Percentiles rank a stretch among this genome's conserved stretches.
These are phyloP conservation scores for Alternaria viburni DNA, from an alignment of 2,329 filamentous ascomycete species.

Conservation along the genomic window DNA sequence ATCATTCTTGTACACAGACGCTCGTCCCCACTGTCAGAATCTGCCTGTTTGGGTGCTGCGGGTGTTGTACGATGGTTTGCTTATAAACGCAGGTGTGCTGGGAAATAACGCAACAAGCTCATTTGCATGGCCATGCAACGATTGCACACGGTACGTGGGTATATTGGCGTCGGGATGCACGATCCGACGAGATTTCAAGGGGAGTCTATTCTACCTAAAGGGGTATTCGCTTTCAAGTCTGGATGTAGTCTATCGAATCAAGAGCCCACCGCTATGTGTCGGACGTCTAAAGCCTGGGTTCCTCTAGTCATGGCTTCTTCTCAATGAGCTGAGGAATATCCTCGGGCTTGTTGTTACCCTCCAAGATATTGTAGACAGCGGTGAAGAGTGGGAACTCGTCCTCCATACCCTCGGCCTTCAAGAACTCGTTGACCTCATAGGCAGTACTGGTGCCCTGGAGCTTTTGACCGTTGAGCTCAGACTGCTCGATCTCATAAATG, in stretches of 20 bases:
- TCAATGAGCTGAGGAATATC: conserved; percentile 75
- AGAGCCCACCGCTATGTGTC: background rate
- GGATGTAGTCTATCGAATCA: background rate
- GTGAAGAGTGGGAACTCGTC: conserved; percentile 91
- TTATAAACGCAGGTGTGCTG: background rate
- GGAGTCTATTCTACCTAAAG: conserved; percentile 6
- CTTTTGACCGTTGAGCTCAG: conserved; percentile 95
- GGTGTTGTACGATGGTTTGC: background rate
- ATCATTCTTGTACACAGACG: background rate
- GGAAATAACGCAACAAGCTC: background rate
- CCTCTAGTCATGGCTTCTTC: conserved; percentile 31
- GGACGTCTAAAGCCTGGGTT: background rate
- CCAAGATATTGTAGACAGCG: conserved; percentile 80
- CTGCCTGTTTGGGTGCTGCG: background rate
- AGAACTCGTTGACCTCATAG: conserved; percentile 86
- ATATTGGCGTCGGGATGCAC: background rate
- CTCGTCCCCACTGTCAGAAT: background rate
- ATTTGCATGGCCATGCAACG: background rate
- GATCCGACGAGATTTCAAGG: background rate
- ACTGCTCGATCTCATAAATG: conserved; percentile 85
- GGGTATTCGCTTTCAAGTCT: conserved; percentile 6
- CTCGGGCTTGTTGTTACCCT: conserved; percentile 76
- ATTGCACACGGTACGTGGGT: background rate
- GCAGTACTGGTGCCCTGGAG: conserved; percentile 93
- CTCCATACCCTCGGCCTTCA: conserved; percentile 79